A percentile compares a stretch with the other conserved stretches of the same genome.
phyloP scores from a whole-genome alignment of 805 yeast genomes.

The Metschnikowia rubicola region DNA sequence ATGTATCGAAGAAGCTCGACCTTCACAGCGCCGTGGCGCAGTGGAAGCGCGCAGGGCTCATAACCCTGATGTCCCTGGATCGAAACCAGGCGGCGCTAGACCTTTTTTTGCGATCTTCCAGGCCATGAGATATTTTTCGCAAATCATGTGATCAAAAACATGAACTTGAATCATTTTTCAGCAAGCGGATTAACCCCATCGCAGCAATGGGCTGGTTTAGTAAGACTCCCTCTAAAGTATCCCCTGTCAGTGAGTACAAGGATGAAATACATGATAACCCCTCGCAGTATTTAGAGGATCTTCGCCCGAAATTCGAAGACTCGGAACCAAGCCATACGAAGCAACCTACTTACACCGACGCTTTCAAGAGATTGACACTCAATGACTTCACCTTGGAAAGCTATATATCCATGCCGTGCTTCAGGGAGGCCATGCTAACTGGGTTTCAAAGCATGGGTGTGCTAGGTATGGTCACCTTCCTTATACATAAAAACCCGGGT shows the following conservation, averaged over 20 bases:
- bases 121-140: not conserved
- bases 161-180: not conserved
- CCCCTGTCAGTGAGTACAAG: conserved; percentile 30
- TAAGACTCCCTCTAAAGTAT: conserved; percentile 35
- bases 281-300: conserved; percentile 43
- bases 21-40: conserved; percentile 86
- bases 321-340: conserved; percentile 19
- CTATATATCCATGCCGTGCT: conserved; percentile 65
- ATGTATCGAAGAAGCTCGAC: no score
- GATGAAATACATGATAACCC: conserved; percentile 19
- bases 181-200: not conserved
- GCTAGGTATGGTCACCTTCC: conserved; percentile 60
- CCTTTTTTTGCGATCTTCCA: conserved; percentile 18
- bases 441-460: conserved; percentile 75
- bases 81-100: conserved; percentile 92
- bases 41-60: conserved; percentile 99
- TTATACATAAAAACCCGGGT: conserved; percentile 59
- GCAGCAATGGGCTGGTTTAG: conserved; percentile 43
- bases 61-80: conserved; percentile 97
- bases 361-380: conserved; percentile 39
- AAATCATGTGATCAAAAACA: conserved; percentile 4
- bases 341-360: conserved; percentile 29
- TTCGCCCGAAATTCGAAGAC: conserved; percentile 51
- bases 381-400: conserved; percentile 52
- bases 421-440: conserved; percentile 72